Evolutionary conservation across 768 basidiomycete species (phyloP), one percentile per base, ranked within the genome.

Genomic region (Suillus variegatus): DNA sequence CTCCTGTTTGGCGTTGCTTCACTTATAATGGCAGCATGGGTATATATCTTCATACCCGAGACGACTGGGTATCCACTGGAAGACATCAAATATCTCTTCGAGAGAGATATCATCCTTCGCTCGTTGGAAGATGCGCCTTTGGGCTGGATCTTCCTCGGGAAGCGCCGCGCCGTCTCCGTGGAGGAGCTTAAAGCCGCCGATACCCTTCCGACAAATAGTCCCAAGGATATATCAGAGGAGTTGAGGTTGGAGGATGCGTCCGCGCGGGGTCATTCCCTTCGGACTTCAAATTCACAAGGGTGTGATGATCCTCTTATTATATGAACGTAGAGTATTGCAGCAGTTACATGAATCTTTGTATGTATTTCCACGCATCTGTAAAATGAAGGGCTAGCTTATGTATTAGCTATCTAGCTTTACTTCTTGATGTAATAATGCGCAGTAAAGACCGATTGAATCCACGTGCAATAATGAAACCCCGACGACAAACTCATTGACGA

Each of bases 61-160:
- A 82, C 81, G 57, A 79, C 70, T 18, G 77, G 79, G 12, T 73
- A 78, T 41, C 75, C 77, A 47, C 73, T 81, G 40, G 80, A 81
- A 72, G 78, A 82, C 38, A 71, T 81, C 44, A 68, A 66, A 36
- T 75, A 69, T 64, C 43, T 82, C 28, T 81, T 82, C 38, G 77
- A 79, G 60, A 66, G 67, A 60, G 74, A 79, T 3, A 57, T 73
- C n/a, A 69, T 76, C 64, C 38, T 75, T 35, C 65, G 79, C 35
- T 71, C 70, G 20, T 52, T 79, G 22, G 64, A 74, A 62, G 78
- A 79, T 18, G 76, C 79, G 1, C 79, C 78, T 4, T 75, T 75
- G 2, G 78, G 78, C 5, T 63, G 64, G n/a, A 64, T 76, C 54
- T 66, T 78, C 22, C 68, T 76, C 0, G 67, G 72, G 32, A 60